Conservation (phyloP, 257 asterid genomes). For the Solanum verrucosum region DNA sequence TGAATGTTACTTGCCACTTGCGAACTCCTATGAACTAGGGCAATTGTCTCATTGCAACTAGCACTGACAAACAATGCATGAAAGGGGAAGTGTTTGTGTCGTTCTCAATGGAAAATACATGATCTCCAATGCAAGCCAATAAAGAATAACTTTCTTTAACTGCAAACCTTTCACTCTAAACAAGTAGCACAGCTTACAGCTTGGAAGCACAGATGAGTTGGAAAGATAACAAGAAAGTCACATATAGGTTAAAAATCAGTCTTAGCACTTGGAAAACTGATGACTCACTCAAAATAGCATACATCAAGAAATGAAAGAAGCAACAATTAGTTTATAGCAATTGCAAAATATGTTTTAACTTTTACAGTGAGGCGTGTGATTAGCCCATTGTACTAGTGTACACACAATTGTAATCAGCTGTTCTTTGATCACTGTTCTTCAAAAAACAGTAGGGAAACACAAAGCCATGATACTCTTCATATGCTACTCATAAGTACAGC, state of each 20-base stretch:
- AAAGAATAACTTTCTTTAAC: not conserved
- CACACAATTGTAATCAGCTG: not conserved
- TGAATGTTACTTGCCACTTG: not conserved
- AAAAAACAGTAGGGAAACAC: not conserved
- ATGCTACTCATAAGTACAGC: not conserved
- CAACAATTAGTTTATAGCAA: not conserved
- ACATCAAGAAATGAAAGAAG: not conserved
- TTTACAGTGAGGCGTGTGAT: not conserved
- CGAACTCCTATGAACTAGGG: not conserved
- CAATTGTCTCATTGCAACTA: not conserved
- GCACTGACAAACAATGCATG: not conserved
- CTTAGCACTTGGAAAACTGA: not conserved
- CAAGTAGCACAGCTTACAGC: not conserved
- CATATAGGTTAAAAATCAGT: not conserved
- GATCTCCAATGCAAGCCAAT: not conserved
- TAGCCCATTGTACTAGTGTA: not conserved
- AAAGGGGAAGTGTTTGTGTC: not conserved
- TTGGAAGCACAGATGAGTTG: not conserved
- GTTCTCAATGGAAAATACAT: not conserved
- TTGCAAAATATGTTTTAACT: not conserved
- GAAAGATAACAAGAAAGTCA: not conserved
- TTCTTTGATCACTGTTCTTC: not conserved
- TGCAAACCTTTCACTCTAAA: not conserved
- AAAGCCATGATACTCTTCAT: not conserved
- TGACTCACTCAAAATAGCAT: not conserved